Conservation (phyloP, 2,329 filamentous ascomycete genomes). For the Arthroderma sp. region DNA sequence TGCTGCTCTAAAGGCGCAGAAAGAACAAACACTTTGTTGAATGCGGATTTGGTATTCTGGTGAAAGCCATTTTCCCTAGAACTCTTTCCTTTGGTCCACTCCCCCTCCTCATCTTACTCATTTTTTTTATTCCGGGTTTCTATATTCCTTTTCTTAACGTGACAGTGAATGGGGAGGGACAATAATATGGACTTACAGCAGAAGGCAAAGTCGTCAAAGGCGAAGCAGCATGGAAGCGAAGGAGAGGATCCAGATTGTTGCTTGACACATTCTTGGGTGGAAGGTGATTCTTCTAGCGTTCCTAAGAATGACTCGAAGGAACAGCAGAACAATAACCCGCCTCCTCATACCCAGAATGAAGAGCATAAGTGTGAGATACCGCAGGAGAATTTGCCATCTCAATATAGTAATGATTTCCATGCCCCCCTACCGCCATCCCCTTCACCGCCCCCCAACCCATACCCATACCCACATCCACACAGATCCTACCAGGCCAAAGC, state of each 20-base stretch:
- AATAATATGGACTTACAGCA: slow-evolving; percentile 26
- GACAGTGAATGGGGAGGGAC: background rate
- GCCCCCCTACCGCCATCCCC: slow-evolving; percentile 13
- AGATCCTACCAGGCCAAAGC: background rate
- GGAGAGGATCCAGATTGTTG: slow-evolving; percentile 25
- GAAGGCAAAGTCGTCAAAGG: slow-evolving; percentile 27
- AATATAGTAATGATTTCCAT: slow-evolving; percentile 6
- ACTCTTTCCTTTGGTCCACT: slow-evolving; percentile 1
- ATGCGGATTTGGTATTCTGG: no score
- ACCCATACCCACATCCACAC: slow-evolving; percentile 1
- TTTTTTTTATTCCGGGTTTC: slow-evolving; percentile 2
- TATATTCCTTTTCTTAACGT: slow-evolving; percentile 1
- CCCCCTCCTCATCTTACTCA: slow-evolving; percentile 3
- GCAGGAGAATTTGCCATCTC: slow-evolving; percentile 5
- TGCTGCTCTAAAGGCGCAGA: no score
- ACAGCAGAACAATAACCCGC: slow-evolving; percentile 14
- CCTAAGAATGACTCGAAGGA: slow-evolving; percentile 26
- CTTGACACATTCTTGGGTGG: slow-evolving; percentile 21
- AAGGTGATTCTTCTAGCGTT: slow-evolving; percentile 21
- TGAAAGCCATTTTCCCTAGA: no score
- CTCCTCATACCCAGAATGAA: slow-evolving; percentile 7
- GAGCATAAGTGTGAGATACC: slow-evolving; percentile 8
- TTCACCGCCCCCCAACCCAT: slow-evolving; percentile 1
- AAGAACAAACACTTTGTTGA: no score
- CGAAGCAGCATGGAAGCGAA: slow-evolving; percentile 20